Evolutionary conservation across 2,329 filamentous ascomycete species (phyloP), one percentile per base, ranked within the genome.

Genomic region (Thelonectria discophora): DNA sequence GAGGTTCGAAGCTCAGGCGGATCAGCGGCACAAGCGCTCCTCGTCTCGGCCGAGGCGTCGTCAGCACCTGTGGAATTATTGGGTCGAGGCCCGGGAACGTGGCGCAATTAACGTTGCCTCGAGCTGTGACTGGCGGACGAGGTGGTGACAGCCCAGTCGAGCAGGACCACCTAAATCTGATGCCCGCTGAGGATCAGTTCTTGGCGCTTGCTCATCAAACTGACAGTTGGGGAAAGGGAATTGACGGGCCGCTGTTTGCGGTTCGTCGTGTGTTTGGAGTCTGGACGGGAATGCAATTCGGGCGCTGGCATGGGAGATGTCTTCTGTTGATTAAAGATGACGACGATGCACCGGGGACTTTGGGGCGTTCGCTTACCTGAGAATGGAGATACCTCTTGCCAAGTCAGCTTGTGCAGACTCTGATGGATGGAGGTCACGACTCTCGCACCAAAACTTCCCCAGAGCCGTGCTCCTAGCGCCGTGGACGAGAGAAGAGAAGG

Each of bases 21-120:
- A 65, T 68, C 55, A 64, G 54, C 66, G 65, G 69, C 63, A 65
- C 56, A 40, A 45, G 53, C 40, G 32, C 32, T 40, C 21, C 51
- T 34, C 45, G 34, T 58, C 62, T 66, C 63, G 63, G 67, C 61
- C 63, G 65, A 70, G 57, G 62, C 58, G 67, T 66, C 69, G 69
- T 71, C 69, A 69, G 69, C 69, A 60, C 51, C 47, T 60, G 65
- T 61, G 59, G 53, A 62, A 67, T 65, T 67, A 63, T 57, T 64
- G 59, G 49, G 52, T 47, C 51, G 46, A 50, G 50, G 45, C 50
- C 50, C 60, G 45, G 53, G 58, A 49, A 54, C 50, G 43, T 63
- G 51, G 60, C 55, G 45, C 55, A 49, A 58, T 58, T 62, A 59
- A 62, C 47, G 52, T 56, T 48, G 32, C 39, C 47, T 51, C 43